These are phyloP conservation scores for Aspergillus ostianus DNA, from an alignment of 495 filamentous ascomycete species.

Conservation along the genomic window DNA sequence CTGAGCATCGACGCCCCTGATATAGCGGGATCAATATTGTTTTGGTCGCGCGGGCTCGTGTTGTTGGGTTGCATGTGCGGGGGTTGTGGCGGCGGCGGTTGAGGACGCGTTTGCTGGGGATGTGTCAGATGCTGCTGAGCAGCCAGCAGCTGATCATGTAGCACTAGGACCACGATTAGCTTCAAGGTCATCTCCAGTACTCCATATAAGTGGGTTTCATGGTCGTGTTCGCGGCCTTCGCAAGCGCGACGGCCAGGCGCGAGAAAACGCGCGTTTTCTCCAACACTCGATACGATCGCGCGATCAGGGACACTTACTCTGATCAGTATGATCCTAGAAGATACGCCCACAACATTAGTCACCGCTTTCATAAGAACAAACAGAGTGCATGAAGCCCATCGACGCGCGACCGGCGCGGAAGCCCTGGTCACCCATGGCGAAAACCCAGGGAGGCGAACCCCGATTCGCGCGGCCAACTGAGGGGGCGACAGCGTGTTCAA, in stretches of 20 bases:
- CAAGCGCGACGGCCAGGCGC: not conserved
- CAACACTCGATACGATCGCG: not conserved
- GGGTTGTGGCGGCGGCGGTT: slow-evolving; percentile 33
- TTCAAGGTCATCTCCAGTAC: not conserved
- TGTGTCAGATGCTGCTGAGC: slow-evolving; percentile 45
- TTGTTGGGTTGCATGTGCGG: slow-evolving; percentile 44
- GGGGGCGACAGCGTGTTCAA: slow-evolving; percentile 18
- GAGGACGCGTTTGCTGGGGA: slow-evolving; percentile 38
- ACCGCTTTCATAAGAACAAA: not conserved
- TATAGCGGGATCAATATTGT: slow-evolving; percentile 55
- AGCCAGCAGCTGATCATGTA: slow-evolving; percentile 55
- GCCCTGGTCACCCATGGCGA: not conserved
- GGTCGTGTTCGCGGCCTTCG: not conserved
- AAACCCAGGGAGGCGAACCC: not conserved
- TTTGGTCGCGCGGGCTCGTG: slow-evolving; percentile 46
- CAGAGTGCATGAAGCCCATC: not conserved
- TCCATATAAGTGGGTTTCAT: not conserved
- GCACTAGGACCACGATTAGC: slow-evolving; percentile 32
- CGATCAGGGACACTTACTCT: slow-evolving; percentile 40
- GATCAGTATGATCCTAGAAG: slow-evolving; percentile 50
- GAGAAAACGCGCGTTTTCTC: slow-evolving; percentile 3
- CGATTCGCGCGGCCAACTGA: not conserved
- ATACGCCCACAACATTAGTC: slow-evolving; percentile 13
- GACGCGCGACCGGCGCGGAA: slow-evolving; percentile 7
- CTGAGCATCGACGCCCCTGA: slow-evolving; percentile 43